Conservation (phyloP, 1,139 yeast species). For the Kodamaea plutei region DNA sequence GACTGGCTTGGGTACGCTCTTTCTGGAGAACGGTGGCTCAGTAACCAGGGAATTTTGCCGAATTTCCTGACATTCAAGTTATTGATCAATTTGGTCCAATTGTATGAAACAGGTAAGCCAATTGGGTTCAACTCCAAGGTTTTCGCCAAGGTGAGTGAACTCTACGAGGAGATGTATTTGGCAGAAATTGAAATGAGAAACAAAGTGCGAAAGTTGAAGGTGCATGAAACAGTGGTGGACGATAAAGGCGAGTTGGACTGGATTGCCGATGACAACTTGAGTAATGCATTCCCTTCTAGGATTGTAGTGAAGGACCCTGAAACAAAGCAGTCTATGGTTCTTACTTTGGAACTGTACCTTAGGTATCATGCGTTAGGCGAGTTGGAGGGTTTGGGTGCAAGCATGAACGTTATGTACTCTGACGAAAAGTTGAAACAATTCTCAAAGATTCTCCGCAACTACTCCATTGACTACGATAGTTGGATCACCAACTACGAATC, state of each 20-base stretch:
- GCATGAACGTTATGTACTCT: slow-evolving; percentile 43
- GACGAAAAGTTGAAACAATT: slow-evolving; percentile 48
- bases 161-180: slow-evolving; percentile 27
- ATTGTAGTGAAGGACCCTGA: slow-evolving; percentile 34
- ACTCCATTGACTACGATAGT: slow-evolving; percentile 41
- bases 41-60: slow-evolving; percentile 47
- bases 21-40: slow-evolving; percentile 52
- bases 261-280: slow-evolving; percentile 51
- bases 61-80: slow-evolving; percentile 47
- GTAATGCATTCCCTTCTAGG: slow-evolving; percentile 50
- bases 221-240: slow-evolving; percentile 33
- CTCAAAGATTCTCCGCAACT: slow-evolving; percentile 29
- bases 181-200: slow-evolving; percentile 42
- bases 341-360: slow-evolving; percentile 46
- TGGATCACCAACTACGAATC: slow-evolving; percentile 52
- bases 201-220: slow-evolving; percentile 27
- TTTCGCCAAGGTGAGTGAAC: slow-evolving; percentile 25
- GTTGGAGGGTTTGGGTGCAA: slow-evolving; percentile 24
- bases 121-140: slow-evolving; percentile 28
- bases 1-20: slow-evolving; percentile 52
- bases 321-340: slow-evolving; percentile 26
- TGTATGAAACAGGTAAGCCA: slow-evolving; percentile 31
- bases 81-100: slow-evolving; percentile 42
- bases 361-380: slow-evolving; percentile 16
- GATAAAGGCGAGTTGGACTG: slow-evolving; percentile 34